Conservation (phyloP, 495 filamentous ascomycete genomes). For the Daldinia vernicosa region DNA sequence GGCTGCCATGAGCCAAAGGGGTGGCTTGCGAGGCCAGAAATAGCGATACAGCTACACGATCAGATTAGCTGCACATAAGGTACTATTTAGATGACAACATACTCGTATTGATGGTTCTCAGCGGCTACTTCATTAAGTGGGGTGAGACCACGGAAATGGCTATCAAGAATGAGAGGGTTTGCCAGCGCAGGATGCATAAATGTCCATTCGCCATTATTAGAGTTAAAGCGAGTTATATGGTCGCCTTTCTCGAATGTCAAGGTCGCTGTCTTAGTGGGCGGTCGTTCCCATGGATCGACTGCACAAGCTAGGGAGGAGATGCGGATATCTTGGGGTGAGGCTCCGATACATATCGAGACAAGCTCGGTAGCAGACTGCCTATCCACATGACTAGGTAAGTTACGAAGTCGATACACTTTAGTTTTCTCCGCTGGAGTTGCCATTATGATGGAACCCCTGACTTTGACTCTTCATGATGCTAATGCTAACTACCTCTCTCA, state of each 20-base stretch:
- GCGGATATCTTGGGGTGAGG: background rate
- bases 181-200: background rate
- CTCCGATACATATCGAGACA: background rate
- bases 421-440: background rate
- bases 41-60: background rate
- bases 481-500: background rate
- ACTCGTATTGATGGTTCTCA: background rate
- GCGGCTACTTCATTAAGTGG: background rate
- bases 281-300: background rate
- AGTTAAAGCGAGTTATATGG: background rate
- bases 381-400: background rate
- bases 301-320: background rate
- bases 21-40: background rate
- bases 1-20: constrained; percentile 3
- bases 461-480: background rate
- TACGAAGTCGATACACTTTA: background rate
- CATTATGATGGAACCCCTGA: background rate
- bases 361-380: background rate
- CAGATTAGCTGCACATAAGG: background rate
- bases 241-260: background rate
- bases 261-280: background rate
- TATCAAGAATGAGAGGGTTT: background rate
- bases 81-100: background rate
- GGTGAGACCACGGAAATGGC: background rate
- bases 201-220: background rate